These are phyloP conservation scores for Amanita muscaria DNA, from an alignment of 768 basidiomycete genomes.

Conservation along the genomic window DNA sequence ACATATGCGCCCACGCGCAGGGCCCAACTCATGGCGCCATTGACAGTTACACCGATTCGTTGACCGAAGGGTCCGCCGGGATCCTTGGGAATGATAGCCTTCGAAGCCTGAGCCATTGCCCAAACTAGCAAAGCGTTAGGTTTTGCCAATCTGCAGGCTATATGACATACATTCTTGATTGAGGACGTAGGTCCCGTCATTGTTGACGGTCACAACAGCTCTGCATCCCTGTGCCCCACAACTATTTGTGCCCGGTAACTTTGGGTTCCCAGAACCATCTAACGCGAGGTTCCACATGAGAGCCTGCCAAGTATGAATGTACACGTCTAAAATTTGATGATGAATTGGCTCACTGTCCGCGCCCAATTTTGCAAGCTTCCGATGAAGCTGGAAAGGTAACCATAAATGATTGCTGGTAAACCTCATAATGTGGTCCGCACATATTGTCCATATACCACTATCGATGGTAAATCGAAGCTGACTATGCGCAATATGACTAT, in stretches of 20 bases:
- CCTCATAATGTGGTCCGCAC: constrained; percentile 21
- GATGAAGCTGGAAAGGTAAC: constrained; percentile 5
- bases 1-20: constrained; percentile 61
- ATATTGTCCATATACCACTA: constrained; percentile 68
- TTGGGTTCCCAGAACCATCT: constrained; percentile 53
- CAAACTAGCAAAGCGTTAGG: constrained; percentile 36
- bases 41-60: constrained; percentile 56
- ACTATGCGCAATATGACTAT: neutral
- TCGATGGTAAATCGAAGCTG: neutral
- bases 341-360: constrained; percentile 1
- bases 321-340: neutral
- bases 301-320: neutral
- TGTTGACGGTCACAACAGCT: constrained; percentile 58
- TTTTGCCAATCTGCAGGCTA: neutral
- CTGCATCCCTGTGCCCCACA: constrained; percentile 58
- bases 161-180: constrained; percentile 41
- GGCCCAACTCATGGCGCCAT: constrained; percentile 46
- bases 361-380: constrained; percentile 8
- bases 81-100: constrained; percentile 65
- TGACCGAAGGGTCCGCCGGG: constrained; percentile 58
- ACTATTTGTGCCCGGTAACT: constrained; percentile 53
- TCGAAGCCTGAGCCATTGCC: constrained; percentile 66
- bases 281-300: constrained; percentile 75
- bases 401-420: neutral
- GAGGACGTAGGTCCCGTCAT: constrained; percentile 48